These are phyloP conservation scores for Daldinia decipiens DNA, from an alignment of 495 filamentous ascomycete genomes.

Conservation along the genomic window DNA sequence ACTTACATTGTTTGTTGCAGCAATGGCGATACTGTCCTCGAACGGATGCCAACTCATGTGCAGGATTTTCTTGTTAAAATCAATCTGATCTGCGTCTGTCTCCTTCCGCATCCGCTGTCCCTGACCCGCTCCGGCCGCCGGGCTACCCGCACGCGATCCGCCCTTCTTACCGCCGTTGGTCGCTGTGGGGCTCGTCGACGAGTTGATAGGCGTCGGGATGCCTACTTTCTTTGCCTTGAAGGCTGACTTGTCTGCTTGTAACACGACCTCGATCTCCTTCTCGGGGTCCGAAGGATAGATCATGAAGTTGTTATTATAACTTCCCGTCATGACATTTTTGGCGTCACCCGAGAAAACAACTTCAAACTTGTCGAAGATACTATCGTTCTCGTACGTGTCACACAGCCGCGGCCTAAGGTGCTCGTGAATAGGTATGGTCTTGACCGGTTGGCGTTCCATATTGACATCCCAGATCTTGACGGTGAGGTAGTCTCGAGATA, in stretches of 20 bases:
- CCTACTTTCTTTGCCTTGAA: constrained; percentile 99
- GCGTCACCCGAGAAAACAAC: constrained; percentile 98
- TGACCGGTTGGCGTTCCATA: constrained; percentile 96
- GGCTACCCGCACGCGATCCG: constrained; percentile 86
- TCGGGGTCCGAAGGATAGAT: constrained; percentile 97
- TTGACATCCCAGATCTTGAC: constrained; percentile 99
- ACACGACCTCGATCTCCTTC: constrained; percentile 94
- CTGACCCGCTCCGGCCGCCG: constrained; percentile 81
- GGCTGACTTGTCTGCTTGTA: constrained; percentile 97
- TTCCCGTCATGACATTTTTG: constrained; percentile 99
- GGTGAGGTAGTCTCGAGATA: constrained; percentile 96
- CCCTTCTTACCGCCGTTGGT: constrained; percentile 81
- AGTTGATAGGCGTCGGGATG: constrained; percentile 95
- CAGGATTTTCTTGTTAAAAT: constrained; percentile 99
- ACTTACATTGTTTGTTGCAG: constrained; percentile 98
- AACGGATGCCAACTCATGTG: constrained; percentile 99
- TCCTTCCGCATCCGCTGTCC: constrained; percentile 97
- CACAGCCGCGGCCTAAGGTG: constrained; percentile 93
- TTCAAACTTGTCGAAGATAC: constrained; percentile 99
- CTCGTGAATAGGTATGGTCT: constrained; percentile 98
- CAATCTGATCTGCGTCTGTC: constrained; percentile 98
- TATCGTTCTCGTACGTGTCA: constrained; percentile 99
- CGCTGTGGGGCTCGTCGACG: constrained; percentile 72
- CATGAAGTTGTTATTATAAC: constrained; percentile 99
- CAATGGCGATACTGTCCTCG: constrained; percentile 99